phyloP scores from a whole-genome alignment of 345 rosid species.

The Rubroshorea leprosula region DNA sequence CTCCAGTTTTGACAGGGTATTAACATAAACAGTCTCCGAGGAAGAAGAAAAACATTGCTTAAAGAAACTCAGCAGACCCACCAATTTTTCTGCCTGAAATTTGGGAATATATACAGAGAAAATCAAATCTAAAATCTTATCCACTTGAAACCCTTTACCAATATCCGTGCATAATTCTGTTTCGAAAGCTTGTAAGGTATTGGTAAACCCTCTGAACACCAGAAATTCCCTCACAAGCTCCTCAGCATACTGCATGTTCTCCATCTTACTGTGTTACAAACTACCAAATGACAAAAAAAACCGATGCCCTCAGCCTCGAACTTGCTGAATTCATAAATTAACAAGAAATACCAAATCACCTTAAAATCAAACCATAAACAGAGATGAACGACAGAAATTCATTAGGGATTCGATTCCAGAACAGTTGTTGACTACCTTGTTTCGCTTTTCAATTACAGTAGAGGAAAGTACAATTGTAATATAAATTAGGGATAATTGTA shows the following conservation, averaged over 20 bases:
- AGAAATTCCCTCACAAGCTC: constrained; percentile 67
- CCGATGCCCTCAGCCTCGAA: not conserved
- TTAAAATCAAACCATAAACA: not conserved
- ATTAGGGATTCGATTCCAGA: not conserved
- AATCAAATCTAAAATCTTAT: constrained; percentile 50
- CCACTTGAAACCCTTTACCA: constrained; percentile 56
- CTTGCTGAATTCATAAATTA: constrained; percentile 1
- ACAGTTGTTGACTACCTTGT: not conserved
- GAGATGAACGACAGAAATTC: not conserved
- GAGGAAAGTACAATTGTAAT: not conserved
- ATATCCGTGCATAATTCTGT: constrained; percentile 51
- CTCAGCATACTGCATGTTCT: constrained; percentile 64
- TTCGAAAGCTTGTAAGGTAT: constrained; percentile 54
- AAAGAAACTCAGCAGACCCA: constrained; percentile 42
- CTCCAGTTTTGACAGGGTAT: constrained; percentile 45
- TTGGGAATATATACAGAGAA: constrained; percentile 52
- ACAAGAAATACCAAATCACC: not conserved
- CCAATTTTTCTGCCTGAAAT: constrained; percentile 48
- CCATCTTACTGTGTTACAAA: constrained; percentile 31
- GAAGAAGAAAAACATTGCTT: constrained; percentile 47
- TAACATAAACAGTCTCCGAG: constrained; percentile 26
- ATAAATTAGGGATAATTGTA: not conserved
- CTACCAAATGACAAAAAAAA: not conserved
- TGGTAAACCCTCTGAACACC: constrained; percentile 60
- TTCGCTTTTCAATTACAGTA: not conserved